phyloP scores from a whole-genome alignment of 1,284 basidiomycete species.

The Sutorius eximius region DNA sequence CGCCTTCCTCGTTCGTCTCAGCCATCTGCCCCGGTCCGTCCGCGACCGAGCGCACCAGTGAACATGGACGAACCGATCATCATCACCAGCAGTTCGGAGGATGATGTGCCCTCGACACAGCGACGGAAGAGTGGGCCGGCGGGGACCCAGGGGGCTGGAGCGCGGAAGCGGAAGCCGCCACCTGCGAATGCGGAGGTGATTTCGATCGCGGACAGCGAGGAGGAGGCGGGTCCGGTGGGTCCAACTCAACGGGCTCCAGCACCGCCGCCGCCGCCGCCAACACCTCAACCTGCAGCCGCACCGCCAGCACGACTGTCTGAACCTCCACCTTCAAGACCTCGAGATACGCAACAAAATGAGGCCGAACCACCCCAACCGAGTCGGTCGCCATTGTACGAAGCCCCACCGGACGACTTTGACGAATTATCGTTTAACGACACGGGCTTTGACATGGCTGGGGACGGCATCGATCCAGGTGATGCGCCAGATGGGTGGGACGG shows the following conservation, averaged over 20 bases:
- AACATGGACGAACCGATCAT: conserved; percentile 24
- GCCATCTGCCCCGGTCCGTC: background rate
- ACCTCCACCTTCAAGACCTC: background rate
- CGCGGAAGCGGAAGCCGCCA: conserved; percentile 1
- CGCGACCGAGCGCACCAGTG: background rate
- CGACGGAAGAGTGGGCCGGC: background rate
- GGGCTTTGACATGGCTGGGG: conserved; percentile 12
- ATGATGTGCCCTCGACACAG: conserved; percentile 5
- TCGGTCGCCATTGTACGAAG: conserved; percentile 3
- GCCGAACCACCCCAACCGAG: background rate
- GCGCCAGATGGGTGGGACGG: conserved; percentile 5
- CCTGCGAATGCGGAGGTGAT: conserved; percentile 27
- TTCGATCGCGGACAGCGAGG: conserved; percentile 31
- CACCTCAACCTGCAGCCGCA: background rate
- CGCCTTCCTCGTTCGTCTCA: conserved; percentile 6
- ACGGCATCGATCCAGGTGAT: background rate
- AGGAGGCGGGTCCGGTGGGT: conserved; percentile 1
- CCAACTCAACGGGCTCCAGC: background rate
- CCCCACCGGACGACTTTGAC: conserved; percentile 19
- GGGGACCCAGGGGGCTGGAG: background rate
- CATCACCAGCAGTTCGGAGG: conserved; percentile 28
- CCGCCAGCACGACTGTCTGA: background rate
- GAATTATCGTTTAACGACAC: conserved; percentile 19
- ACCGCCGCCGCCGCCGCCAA: background rate
- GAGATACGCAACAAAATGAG: background rate